A percentile compares a stretch with the other conserved stretches of the same genome.
Evolutionary conservation across 345 rosid species (phyloP).

Genomic region (Citrus medica): DNA sequence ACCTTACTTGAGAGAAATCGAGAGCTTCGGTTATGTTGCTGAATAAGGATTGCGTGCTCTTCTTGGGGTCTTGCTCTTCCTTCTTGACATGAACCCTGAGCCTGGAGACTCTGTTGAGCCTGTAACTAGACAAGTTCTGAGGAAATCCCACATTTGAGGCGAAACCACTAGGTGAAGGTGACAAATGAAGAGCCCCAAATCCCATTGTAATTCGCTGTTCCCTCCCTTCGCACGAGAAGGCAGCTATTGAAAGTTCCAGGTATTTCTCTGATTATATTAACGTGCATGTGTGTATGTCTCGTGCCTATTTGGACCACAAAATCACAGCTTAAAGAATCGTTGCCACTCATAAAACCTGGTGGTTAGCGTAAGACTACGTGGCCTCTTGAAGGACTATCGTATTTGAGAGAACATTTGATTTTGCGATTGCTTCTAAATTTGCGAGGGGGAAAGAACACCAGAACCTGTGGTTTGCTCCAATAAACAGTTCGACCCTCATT

Average conservation of each 20-base stretch:
- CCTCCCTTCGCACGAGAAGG: neutral
- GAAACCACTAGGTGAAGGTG: slow-evolving; percentile 31
- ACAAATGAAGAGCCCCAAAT: slow-evolving; percentile 34
- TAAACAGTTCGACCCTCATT: neutral
- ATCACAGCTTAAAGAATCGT: neutral
- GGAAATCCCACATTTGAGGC: slow-evolving; percentile 12
- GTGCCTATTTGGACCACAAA: slow-evolving; percentile 5
- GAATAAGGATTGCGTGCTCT: slow-evolving; percentile 60
- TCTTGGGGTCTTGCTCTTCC: slow-evolving; percentile 31
- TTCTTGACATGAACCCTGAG: slow-evolving; percentile 37
- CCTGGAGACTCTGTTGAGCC: slow-evolving; percentile 7
- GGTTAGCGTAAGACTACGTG: slow-evolving; percentile 40
- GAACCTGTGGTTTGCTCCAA: neutral
- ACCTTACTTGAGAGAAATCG: slow-evolving; percentile 79
- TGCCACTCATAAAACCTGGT: slow-evolving; percentile 23
- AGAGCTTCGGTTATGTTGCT: slow-evolving; percentile 70
- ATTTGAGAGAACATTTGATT: slow-evolving; percentile 16
- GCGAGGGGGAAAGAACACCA: neutral
- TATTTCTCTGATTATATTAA: neutral
- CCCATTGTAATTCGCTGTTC: slow-evolving; percentile 26
- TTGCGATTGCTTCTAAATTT: neutral
- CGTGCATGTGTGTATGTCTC: neutral
- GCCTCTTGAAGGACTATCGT: slow-evolving; percentile 12
- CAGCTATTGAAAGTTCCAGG: neutral
- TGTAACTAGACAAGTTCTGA: slow-evolving; percentile 21